These are phyloP conservation scores for Triangularia setosa DNA, from an alignment of 2,329 filamentous ascomycete species.

Conservation along the genomic window DNA sequence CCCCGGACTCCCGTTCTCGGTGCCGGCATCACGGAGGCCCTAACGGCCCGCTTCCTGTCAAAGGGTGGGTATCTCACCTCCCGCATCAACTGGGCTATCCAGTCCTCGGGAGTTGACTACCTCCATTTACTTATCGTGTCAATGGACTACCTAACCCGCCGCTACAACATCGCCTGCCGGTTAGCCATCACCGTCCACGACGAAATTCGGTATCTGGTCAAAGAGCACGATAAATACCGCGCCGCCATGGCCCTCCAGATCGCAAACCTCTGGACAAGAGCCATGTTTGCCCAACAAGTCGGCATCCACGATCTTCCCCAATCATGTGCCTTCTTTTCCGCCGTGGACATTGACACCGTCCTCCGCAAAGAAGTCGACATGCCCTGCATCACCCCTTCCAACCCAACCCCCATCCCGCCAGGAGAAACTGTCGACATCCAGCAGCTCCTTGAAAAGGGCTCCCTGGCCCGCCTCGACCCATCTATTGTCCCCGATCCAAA, in stretches of 20 bases:
- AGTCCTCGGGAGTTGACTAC: slow-evolving; percentile 96
- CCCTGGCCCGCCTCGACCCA: slow-evolving; percentile 65
- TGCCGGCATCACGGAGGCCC: slow-evolving; percentile 91
- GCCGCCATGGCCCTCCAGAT: slow-evolving; percentile 91
- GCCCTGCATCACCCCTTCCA: slow-evolving; percentile 90
- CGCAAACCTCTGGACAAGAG: slow-evolving; percentile 91
- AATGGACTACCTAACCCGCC: slow-evolving; percentile 89
- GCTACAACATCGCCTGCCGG: slow-evolving; percentile 80
- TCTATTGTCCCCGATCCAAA: slow-evolving; percentile 51
- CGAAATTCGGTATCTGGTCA: slow-evolving; percentile 91
- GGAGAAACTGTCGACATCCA: slow-evolving; percentile 85
- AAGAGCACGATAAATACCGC: slow-evolving; percentile 78
- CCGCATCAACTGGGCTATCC: slow-evolving; percentile 98
- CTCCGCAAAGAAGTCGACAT: slow-evolving; percentile 98
- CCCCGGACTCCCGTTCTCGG: slow-evolving; percentile 89
- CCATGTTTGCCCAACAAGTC: slow-evolving; percentile 96
- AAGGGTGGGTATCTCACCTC: slow-evolving; percentile 92
- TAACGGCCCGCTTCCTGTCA: slow-evolving; percentile 82
- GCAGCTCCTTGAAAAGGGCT: slow-evolving; percentile 69
- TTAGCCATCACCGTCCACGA: slow-evolving; percentile 94
- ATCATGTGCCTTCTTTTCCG: slow-evolving; percentile 90
- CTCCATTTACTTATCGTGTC: slow-evolving; percentile 86
- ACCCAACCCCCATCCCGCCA: slow-evolving; percentile 70
- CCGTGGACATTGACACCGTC: slow-evolving; percentile 91
- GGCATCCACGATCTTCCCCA: slow-evolving; percentile 94